A percentile compares a stretch with the other conserved stretches of the same genome.
phyloP scores from a whole-genome alignment of 2,329 filamentous ascomycete genomes.

The Microcyclospora tardicrescens region DNA sequence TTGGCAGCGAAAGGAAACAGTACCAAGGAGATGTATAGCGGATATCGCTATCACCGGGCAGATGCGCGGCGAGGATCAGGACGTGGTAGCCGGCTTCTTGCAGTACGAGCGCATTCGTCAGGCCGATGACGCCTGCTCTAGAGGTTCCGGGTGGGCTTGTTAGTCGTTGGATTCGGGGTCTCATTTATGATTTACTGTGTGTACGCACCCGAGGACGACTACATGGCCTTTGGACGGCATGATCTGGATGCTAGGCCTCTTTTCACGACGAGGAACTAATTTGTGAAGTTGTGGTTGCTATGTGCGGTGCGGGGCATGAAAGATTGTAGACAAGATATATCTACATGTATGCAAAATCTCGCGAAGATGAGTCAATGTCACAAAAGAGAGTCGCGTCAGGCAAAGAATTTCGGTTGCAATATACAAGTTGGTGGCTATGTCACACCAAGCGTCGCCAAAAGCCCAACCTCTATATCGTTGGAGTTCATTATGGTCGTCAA shows the following conservation, averaged over 20 bases:
- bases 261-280: too few relatives aligned
- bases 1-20: background rate
- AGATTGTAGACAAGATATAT: too few relatives aligned
- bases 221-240: slow-evolving; percentile 1
- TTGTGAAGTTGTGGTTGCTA: too few relatives aligned
- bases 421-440: too few relatives aligned
- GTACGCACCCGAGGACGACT: slow-evolving; percentile 10
- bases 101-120: slow-evolving; percentile 33
- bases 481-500: background rate
- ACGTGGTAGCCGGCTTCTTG: slow-evolving; percentile 29
- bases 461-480: background rate
- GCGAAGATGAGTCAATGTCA: too few relatives aligned
- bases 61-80: slow-evolving; percentile 31
- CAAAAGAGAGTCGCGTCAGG: too few relatives aligned
- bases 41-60: slow-evolving; percentile 29
- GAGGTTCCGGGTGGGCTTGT: slow-evolving; percentile 1
- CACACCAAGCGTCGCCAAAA: background rate
- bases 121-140: slow-evolving; percentile 36
- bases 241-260: background rate
- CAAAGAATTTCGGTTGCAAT: too few relatives aligned
- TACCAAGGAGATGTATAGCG: slow-evolving; percentile 35
- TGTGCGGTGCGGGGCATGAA: too few relatives aligned
- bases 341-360: too few relatives aligned
- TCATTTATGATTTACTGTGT: background rate
- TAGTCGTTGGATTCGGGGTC: background rate